Evolutionary conservation across 768 basidiomycete species (phyloP), one percentile per base, ranked within the genome.

Genomic region (Naematelia encephala): DNA sequence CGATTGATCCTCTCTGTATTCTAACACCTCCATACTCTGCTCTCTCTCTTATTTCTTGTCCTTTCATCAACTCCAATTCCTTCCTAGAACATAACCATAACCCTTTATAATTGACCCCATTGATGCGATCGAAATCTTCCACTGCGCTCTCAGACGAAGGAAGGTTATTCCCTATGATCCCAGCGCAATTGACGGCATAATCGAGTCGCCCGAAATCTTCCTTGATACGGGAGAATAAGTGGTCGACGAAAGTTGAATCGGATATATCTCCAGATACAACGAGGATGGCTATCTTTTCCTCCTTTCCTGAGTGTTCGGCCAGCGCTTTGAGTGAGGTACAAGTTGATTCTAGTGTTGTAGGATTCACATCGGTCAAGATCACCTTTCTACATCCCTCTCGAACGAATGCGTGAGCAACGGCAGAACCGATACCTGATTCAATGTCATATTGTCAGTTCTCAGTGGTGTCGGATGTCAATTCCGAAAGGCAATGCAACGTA

Each of bases 341-440:
- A 14, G 63, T 66, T 4, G 44, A 21, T 5, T 50, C 25, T 2
- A 69, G 51, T 13, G 63, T 51, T 1, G 51, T 28, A 11, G 43
- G 10, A 57, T 69, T 69, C 29, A 65, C 39, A 43, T 69, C 67
- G 25, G 67, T 69, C 5, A 69, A 23, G 39, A 63, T 29, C 13
- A 69, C 44, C 34, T 57, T 58, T 28, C 30, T 56, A 30, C 59
- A 60, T 13, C 63, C 63, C 14, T 63, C 59, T 50, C 39, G 30
- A 10, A 56, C 59, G 45, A 69, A 69, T 14, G 67, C 67, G 51
- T 56, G 63, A n/a, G 67, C 61, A 19, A 61, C 55, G n/a, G 62
- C 67, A 28, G 56, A 47, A 26, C 67, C 67, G 59, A 69, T 69
- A 22, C 67, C 67, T 68, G n/a, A n/a, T n/a, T n/a, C n/a, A n/a